Evolutionary conservation across 352 stramenopile genomes (phyloP), one percentile per base, ranked within the genome.

Genomic region (Phytophthora sp.): DNA sequence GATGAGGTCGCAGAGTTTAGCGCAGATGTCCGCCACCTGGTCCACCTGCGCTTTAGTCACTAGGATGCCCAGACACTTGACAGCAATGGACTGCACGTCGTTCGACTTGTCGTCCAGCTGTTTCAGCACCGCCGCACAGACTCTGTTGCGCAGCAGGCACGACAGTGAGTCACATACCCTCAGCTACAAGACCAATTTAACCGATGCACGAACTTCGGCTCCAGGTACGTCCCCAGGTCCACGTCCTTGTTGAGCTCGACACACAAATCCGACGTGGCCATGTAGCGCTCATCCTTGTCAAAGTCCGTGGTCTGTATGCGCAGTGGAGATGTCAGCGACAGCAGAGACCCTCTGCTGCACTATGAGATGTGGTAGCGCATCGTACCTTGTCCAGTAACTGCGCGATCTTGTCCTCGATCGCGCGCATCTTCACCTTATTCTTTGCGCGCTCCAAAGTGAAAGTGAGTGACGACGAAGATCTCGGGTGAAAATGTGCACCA

Each of bases 221-320:
- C 88, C 16, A 96, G 74, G 64, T 89, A 92, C 57, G 76, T 50
- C 27, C 84, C 91, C 42, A 98, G 74, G 55, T 97, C 93, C 41
- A 93, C 74, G 74, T 98, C 95, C 77, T 98, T 97, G 66, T 91
- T 84, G 30, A 99, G 89, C 56, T 98, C 93, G 36, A 92, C 94
- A 76, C 96, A 99, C 41, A 99, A 85, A 79, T 99, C 98, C 23
- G 92, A 99, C 18, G 97, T 99, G 30, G 98, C 98, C 98, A 99
- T 99, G 82, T 99, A 99, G 24, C 98, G 95, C 81, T 99, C 97
- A 91, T 99, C 98, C 76, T 99, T 98, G 86, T 98, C 92, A 63
- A 93, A 96, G 57, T 94, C 84, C 38, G 82, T 93, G 18, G 86
- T 94, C 86, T 94, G 38, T 38, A 24, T 9, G 18, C n/a, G 20